Percentiles rank a stretch among this genome's conserved stretches.
phyloP scores from a whole-genome alignment of 2,329 filamentous ascomycete species.

The Epicoccum sorghinum region DNA sequence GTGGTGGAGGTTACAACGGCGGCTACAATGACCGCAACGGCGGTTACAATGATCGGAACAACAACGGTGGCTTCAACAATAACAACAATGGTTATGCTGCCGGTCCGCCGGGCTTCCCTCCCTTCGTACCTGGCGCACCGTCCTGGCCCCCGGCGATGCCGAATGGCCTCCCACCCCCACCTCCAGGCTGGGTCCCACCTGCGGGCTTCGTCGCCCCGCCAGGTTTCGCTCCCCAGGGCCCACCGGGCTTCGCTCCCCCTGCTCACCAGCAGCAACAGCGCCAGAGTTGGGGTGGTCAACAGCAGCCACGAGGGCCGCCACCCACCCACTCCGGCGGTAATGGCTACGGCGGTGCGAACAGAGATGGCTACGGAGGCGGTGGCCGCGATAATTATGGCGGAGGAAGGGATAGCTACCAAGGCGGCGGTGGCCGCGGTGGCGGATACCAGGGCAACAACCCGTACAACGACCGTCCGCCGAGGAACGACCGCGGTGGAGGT shows the following conservation, averaged over 20 bases:
- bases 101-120: conserved; percentile 10
- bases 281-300: conserved; percentile 29
- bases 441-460: conserved; percentile 28
- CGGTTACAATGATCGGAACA: background rate
- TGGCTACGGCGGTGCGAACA: conserved; percentile 19
- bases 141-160: conserved; percentile 34
- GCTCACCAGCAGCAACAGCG: conserved; percentile 16
- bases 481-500: conserved; percentile 26
- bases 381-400: background rate
- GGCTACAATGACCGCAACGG: conserved; percentile 23
- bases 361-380: conserved; percentile 27
- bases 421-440: conserved; percentile 32
- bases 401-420: conserved; percentile 25
- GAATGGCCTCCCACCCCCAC: conserved; percentile 36
- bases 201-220: conserved; percentile 18
- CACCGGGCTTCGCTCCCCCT: conserved; percentile 21
- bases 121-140: conserved; percentile 22
- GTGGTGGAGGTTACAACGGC: conserved; percentile 9
- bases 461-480: conserved; percentile 26
- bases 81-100: conserved; percentile 22
- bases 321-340: conserved; percentile 22
- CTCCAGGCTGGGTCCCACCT: conserved; percentile 40
- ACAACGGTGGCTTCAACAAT: conserved; percentile 25
- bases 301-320: conserved; percentile 28
- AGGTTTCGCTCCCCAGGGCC: conserved; percentile 22